These are phyloP conservation scores for Ganoderma resinaceum DNA, from an alignment of 1,284 basidiomycete species.

Conservation along the genomic window DNA sequence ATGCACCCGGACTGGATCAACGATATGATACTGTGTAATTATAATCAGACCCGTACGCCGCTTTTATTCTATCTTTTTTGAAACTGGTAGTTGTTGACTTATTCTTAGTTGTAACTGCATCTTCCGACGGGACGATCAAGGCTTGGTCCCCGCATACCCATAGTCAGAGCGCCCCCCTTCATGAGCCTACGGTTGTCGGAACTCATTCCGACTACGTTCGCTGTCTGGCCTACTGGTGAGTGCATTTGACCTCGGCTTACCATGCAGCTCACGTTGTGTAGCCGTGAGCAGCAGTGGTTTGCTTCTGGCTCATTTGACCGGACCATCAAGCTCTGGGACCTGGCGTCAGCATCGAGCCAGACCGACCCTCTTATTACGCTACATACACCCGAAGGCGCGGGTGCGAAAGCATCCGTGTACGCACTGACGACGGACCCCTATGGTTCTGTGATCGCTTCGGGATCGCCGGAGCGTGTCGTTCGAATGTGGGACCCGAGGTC, in stretches of 20 bases:
- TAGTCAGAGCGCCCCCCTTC: conserved; percentile 37
- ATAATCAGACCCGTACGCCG: conserved; percentile 83
- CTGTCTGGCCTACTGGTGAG: conserved; percentile 80
- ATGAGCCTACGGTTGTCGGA: conserved; percentile 79
- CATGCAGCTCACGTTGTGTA: conserved; percentile 41
- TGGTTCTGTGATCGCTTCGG: conserved; percentile 86
- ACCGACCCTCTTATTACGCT: conserved; percentile 63
- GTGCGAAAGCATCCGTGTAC: conserved; percentile 82
- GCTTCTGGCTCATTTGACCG: conserved; percentile 96
- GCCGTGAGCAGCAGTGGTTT: conserved; percentile 82
- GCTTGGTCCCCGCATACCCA: conserved; percentile 90
- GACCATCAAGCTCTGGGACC: conserved; percentile 94
- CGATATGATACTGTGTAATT: conserved; percentile 91
- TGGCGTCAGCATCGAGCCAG: conserved; percentile 47
- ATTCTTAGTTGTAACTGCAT: conserved; percentile 86
- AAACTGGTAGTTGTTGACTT: background rate
- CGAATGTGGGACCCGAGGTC: conserved; percentile 93
- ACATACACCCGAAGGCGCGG: conserved; percentile 63
- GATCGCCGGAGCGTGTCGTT: conserved; percentile 90
- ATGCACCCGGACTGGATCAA: conserved; percentile 97
- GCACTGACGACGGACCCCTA: conserved; percentile 80
- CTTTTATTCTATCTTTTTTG: background rate
- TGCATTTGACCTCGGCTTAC: conserved; percentile 15
- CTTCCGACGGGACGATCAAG: conserved; percentile 94
- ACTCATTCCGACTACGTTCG: conserved; percentile 93